Base-by-base conservation (phyloP, 2,329 filamentous ascomycete species). In the Xylariaceae sp. region DNA sequence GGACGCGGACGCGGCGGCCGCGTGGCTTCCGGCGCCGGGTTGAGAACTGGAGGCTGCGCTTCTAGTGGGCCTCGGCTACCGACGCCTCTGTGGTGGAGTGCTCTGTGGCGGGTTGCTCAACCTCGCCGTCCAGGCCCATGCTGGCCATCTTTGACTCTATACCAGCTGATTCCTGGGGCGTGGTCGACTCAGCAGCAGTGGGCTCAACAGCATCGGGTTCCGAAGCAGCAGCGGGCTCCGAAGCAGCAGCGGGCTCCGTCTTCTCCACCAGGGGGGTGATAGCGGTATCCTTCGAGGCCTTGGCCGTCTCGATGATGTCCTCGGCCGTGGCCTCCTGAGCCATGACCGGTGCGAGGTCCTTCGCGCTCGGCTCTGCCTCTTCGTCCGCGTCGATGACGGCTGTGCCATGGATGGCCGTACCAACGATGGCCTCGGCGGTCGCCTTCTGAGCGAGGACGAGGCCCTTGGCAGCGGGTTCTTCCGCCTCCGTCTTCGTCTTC, bases 241-340 rank as follows among this genome's bases (percentile, higher is more conserved):
- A n/a, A 19, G 22, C 16, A 19, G 30, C 21, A 28, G 46, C 39
- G 5, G 38, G n/a, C 23, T 41, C 38, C 1, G 37, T 25, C 32
- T 50, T 38, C 22, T 46, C 44, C 4, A 21, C 34, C 6, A 31
- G 21, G 10, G 42, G 32, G 10, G 35, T 27, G 16, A 25, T 18
- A 5, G 30, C 29, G 19, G 37, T 49, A 11, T 46, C 44, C 3
- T 33, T 22, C 2, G 45, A 42, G 10, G 36, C 29, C 21, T 49
- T 44, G 16, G 43, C 40, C 4, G 36, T 34, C 21, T 46, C 46
- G 12, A 46, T 33, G 27, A 41, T 44, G 9, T 28, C 40, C 23
- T 45, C 32, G 16, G 32, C 30, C 4, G 16, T 32, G 12, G 37
- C 36, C 15, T 38, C 33, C 19, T 36, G 35, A 7, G 31, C 23